Base-by-base conservation (phyloP, 495 filamentous ascomycete species). In the Lasiosphaeriaceae sp. region DNA sequence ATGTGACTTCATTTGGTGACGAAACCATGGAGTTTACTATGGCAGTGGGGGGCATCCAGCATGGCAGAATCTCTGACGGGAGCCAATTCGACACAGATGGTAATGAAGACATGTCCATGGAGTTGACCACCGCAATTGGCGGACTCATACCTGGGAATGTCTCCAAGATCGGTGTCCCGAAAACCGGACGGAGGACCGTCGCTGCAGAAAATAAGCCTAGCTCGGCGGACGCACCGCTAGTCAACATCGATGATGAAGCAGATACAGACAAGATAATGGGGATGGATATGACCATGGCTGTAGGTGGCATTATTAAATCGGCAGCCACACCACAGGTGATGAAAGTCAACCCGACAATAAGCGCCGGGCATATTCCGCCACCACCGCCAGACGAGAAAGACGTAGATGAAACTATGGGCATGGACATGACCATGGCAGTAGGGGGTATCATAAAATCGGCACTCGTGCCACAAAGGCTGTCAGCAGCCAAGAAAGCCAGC, bases 1-100 rank as follows among this genome's bases (percentile, higher is more conserved):
- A 66, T 34, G 35, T 44, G 5, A 56, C 59, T 6, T 44, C 56
- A 9, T 46, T 56, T 54, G 81, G 77, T 21, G 85, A 91, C 37
- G 79, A 84, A 64, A 86, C 90, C 2, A 89, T 92, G 88, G 86
- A 93, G 55, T 77, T 95, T 52, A 94, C 89, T 2, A 83, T 78
- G 62, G 88, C 84, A 37, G 74, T 92, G 46, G 90, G 90, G 49
- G 82, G 83, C 22, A 90, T 87, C 51, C 67, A 57, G 48, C 64
- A 67, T 41, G 52, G 58, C 31, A 57, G 56, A 16, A 29, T 59
- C n/a, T 64, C 52, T 1, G 59, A 65, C 14, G 69, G 54, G 8
- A 61, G 59, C 54, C 67, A 58, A n/a, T 31, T 63, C 14, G 70
- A 73, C 3, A 57, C 51, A 2, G 71, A 74, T 21, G 64, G 69